Conservation (phyloP, 1,284 basidiomycete genomes). For the Kwoniella shivajii region DNA sequence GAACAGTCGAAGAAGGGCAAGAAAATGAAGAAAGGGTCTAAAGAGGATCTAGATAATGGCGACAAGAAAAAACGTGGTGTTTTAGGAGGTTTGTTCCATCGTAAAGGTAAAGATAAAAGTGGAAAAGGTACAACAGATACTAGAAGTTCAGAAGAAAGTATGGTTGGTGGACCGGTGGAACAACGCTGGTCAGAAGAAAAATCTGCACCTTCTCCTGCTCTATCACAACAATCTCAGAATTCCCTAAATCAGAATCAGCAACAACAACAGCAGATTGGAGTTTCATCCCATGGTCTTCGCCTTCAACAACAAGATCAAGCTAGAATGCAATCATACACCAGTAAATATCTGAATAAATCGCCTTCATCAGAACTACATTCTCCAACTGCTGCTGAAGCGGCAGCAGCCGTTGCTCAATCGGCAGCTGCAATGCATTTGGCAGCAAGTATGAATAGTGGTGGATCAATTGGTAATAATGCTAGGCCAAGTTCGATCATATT, state of each 20-base stretch:
- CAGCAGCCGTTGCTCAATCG: constrained; percentile 46
- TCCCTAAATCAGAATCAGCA: constrained; percentile 40
- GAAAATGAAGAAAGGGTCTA: constrained; percentile 31
- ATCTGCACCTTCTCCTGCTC: background rate
- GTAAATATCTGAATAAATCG: constrained; percentile 75
- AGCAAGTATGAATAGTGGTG: constrained; percentile 22
- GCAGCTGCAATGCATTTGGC: constrained; percentile 45
- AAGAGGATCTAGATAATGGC: constrained; percentile 30
- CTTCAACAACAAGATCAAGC: constrained; percentile 84
- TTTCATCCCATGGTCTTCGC: constrained; percentile 61
- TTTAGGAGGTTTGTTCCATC: constrained; percentile 69
- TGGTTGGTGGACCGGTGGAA: constrained; percentile 32
- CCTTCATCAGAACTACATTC: constrained; percentile 69
- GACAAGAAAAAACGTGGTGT: constrained; percentile 48
- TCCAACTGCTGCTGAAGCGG: constrained; percentile 54
- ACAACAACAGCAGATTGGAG: constrained; percentile 22
- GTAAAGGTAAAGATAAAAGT: constrained; percentile 68
- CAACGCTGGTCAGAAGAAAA: constrained; percentile 23
- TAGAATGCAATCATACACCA: constrained; percentile 83
- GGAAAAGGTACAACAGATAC: constrained; percentile 59
- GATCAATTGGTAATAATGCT: constrained; percentile 33
- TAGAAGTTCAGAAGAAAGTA: constrained; percentile 41
- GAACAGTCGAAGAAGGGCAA: constrained; percentile 32
- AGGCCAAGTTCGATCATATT: constrained; percentile 59
- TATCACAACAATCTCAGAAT: constrained; percentile 5